phyloP scores from a whole-genome alignment of 495 filamentous ascomycete genomes.

The Lophium mytilinum region DNA sequence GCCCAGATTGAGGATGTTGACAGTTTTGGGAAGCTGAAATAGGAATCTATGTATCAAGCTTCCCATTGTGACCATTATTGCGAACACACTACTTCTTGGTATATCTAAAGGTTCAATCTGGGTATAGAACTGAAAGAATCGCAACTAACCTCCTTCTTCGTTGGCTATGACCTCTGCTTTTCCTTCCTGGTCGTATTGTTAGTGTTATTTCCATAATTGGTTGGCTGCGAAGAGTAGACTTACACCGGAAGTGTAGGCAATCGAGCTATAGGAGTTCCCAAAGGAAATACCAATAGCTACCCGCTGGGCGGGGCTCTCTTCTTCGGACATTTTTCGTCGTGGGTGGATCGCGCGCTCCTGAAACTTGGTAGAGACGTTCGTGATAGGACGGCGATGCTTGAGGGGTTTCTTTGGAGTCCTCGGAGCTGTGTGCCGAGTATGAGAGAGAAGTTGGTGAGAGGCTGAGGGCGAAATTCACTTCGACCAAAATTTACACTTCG shows the following conservation, averaged over 20 bases:
- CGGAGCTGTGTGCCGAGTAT: no score
- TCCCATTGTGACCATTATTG: no score
- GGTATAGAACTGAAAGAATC: background rate
- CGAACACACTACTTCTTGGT: no score
- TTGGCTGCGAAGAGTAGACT: constrained; percentile 17
- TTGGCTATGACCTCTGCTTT: constrained; percentile 97
- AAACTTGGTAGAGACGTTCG: no score
- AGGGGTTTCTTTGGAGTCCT: no score
- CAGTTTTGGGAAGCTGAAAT: no score
- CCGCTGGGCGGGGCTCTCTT: constrained; percentile 44
- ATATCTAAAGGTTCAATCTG: background rate
- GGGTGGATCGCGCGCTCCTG: background rate
- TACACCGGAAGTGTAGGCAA: constrained; percentile 71
- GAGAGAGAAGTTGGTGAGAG: no score
- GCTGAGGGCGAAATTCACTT: no score
- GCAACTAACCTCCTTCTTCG: constrained; percentile 81
- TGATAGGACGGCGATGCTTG: no score
- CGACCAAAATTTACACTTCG: no score
- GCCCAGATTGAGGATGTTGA: no score
- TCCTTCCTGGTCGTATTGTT: constrained; percentile 54
- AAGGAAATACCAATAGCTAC: constrained; percentile 92
- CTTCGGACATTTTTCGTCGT: constrained; percentile 45
- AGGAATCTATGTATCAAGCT: no score
- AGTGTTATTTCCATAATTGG: background rate
- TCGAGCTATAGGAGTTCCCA: constrained; percentile 96